Evolutionary conservation across 768 basidiomycete genomes (phyloP), one percentile per base, ranked within the genome.

Genomic region (Lactarius sanguifluus): DNA sequence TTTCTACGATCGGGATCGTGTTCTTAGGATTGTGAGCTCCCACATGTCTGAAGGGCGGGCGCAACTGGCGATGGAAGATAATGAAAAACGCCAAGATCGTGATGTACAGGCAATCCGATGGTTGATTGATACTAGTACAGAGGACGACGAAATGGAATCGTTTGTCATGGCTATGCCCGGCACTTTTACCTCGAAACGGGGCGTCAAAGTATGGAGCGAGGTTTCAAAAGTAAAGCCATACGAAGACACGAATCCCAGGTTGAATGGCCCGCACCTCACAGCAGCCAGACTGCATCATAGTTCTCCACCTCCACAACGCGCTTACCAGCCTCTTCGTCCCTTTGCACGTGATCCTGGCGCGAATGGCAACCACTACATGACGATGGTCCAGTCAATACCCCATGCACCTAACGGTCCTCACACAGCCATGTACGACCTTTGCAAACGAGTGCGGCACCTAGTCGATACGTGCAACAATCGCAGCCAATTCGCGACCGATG

Each of bases 131-230:
- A 50, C 23, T 6, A n/a, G 47, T 12, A 50, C 47, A 50, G 47
- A 50, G 47, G 47, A 50, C 23, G 47, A 50, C 47, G 47, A 50
- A 10, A 50, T 50, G 47, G 47, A 50, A 50, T 50, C 47, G 3
- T 50, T 50, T 23, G 47, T n/a, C n/a, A 50, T 50, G 23, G 47
- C 23, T 13, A 50, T 50, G 3, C 47, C 47, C n/a, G 47, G 47
- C n/a, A n/a, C 47, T 50, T 50, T 50, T 50, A 50, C n/a, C n/a
- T 50, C 47, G 23, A 23, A 50, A n/a, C 23, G 47, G 47, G 47
- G 47, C n/a, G 10, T 23, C 10, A 1, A 50, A n/a, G 47, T 50
- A n/a, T 50, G 47, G 47, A 12, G 47, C 23, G n/a, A 50, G n/a
- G 23, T n/a, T 23, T 23, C 23, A 2, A 18, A 47, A 47, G 45